Base-by-base conservation (phyloP, 257 asterid genomes). In the Solanum pinnatisectum region DNA sequence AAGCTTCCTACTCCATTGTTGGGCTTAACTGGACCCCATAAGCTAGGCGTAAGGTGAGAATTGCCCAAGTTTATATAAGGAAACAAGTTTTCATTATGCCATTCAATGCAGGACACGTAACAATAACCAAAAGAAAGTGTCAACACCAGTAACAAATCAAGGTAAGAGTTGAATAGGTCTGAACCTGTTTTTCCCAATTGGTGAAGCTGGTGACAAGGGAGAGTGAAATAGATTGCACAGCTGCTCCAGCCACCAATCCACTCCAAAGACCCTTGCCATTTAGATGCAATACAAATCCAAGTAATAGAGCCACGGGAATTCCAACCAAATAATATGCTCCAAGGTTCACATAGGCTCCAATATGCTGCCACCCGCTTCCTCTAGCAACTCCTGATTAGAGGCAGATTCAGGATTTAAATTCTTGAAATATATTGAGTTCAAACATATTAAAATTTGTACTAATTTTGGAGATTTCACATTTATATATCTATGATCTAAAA, bases 291-390 rank as follows among this genome's bases (percentile, higher is more conserved):
- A 91, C 95, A 87, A 96, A 95, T 42, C 98, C 99, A 10, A 95
- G 90, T 5, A 95, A 72, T 33, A 96, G 88, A 2, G 99, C 94
- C 10, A 91, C 87, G 0, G 98, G 99, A 49, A 96, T 90, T 39
- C 98, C 98, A 4, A 95, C 95, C 70, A 96, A 78, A 88, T 96
- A 96, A 23, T 93, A 95, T 44, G 84, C 65, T 79, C 84, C 84
- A 44, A 79, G 84, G 87, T 96, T 96, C 5, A 96, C 94, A 78
- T 93, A 95, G 4, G 99, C 98, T 27, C 98, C 99, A 11, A 96
- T 70, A 25, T 93, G 96, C 90, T 96, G 98, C 98, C 98, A 96
- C 70, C 99, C 99, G 10, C 95, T 90, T 27, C 98, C 98, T 92
- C 98, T 93, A 11, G 98, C 98, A 22, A 95, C 95, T 14, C 98